Evolutionary conservation across 164 flowering plant species (phyloP), one percentile per base, ranked within the genome.

Genomic region (Tetrastigma voinierianum): DNA sequence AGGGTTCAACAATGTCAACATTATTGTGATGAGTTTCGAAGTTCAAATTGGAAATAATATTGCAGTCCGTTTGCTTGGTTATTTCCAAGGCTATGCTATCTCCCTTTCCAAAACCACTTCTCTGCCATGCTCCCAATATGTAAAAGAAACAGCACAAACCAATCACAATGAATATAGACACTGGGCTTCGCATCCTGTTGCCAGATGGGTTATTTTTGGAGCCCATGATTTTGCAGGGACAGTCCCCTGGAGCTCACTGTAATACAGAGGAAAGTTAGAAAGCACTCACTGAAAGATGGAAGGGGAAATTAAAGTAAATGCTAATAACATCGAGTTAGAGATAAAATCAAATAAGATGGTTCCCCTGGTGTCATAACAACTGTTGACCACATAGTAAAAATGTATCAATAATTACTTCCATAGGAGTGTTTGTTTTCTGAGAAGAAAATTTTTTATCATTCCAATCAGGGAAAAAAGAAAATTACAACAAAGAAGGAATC

Each of bases 71-170:
- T 70, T 80, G 78, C 78, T 75, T 85, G 51, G 86, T 83, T 46
- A 90, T 71, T 57, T 77, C 81, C 68, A 82, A 54, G 0, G 93
- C 90, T 67, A 87, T 80, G 59, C 76, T 77, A 67, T 90, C 95
- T 61, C 93, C 93, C 76, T 90, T 94, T 44, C 97, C 98, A 74
- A 85, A 91, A 49, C 98, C 98, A 74, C 96, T 87, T 75, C 62
- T 90, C 64, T 91, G 96, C 98, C 98, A 91, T 68, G 93, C 88
- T 76, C 98, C 98, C 66, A 91, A 60, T 51, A 90, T 32, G 78
- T 91, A 94, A 71, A 84, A 94, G 87, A 88, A 87, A 71, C 87
- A 83, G 75, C 96, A 91, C 46, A 93, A 85, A 67, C 84, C 91
- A 61, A 85, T 67, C 52, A 90, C 88, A 45, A 86, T 59, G 47